Evolutionary conservation across 208 protist species (phyloP).

Genomic region (Angomonas ambiguus): DNA sequence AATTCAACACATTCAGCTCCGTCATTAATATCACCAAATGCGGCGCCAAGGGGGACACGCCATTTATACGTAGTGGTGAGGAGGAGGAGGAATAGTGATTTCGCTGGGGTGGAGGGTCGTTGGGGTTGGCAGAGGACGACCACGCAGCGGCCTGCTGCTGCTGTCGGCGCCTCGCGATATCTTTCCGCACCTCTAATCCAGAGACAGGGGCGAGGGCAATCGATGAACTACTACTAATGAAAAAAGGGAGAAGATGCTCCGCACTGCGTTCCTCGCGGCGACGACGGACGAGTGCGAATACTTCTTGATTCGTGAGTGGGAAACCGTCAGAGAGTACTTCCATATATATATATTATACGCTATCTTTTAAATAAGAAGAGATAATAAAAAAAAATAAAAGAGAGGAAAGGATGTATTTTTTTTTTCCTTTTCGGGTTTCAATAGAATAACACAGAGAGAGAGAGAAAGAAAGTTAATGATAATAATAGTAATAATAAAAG

Average conservation of each 20-base stretch:
- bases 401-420: neutral
- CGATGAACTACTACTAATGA: conserved; percentile 22
- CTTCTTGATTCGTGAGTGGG: conserved; percentile 77
- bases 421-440: too few species aligned
- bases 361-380: neutral
- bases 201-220: conserved; percentile 1
- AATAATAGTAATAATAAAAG: conserved; percentile 16
- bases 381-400: conserved; percentile 5
- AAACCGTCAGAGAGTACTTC: conserved; percentile 57
- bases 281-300: conserved; percentile 72
- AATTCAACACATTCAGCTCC: conserved; percentile 65
- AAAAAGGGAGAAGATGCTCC: conserved; percentile 52
- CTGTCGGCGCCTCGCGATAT: conserved; percentile 10
- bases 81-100: too few species aligned
- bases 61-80: too few species aligned
- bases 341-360: conserved; percentile 21
- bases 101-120: too few species aligned
- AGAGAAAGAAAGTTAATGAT: conserved; percentile 19
- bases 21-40: conserved; percentile 69
- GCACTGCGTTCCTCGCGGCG: conserved; percentile 77
- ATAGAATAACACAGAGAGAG: too few species aligned
- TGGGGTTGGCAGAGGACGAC: too few species aligned
- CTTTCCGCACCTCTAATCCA: conserved; percentile 2
- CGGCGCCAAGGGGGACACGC: conserved; percentile 32
- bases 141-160: conserved; percentile 24